Evolutionary conservation across 345 rosid genomes (phyloP).

Genomic region (Euphorbia peplus): DNA sequence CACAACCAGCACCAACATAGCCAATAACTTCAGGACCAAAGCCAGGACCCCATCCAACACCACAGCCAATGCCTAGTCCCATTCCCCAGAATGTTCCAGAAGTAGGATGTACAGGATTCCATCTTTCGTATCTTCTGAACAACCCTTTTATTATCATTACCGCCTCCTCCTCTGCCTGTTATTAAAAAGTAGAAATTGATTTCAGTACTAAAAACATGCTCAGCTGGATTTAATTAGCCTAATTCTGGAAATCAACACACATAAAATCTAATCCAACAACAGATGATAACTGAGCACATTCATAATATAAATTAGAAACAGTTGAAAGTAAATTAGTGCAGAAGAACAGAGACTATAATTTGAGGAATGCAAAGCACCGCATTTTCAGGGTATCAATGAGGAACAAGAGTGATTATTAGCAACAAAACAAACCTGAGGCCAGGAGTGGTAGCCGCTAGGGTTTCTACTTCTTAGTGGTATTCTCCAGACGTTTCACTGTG

Average conservation of each 20-base stretch:
- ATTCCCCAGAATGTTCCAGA: constrained; percentile 91
- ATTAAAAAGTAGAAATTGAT: no score
- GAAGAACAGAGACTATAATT: neutral
- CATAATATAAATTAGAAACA: no score
- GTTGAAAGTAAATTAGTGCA: neutral
- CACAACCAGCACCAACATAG: constrained; percentile 90
- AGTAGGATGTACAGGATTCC: constrained; percentile 96
- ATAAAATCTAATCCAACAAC: neutral
- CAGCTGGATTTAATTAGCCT: neutral
- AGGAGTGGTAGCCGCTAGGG: no score
- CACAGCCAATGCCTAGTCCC: constrained; percentile 91
- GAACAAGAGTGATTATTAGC: no score
- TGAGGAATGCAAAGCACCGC: no score
- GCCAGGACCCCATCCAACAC: constrained; percentile 98
- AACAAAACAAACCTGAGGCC: no score
- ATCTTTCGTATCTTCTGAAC: constrained; percentile 70
- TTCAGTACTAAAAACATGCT: neutral
- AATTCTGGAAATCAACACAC: neutral
- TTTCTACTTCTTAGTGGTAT: no score
- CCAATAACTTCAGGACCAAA: constrained; percentile 93
- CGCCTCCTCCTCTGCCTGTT: no score
- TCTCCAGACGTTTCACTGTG: no score
- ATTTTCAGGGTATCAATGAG: no score
- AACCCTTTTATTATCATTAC: constrained; percentile 75
- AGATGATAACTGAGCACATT: no score